A percentile compares a stretch with the other conserved stretches of the same genome.
Evolutionary conservation across 441 rosid genomes (phyloP).

Genomic region (Syzygium malaccense): DNA sequence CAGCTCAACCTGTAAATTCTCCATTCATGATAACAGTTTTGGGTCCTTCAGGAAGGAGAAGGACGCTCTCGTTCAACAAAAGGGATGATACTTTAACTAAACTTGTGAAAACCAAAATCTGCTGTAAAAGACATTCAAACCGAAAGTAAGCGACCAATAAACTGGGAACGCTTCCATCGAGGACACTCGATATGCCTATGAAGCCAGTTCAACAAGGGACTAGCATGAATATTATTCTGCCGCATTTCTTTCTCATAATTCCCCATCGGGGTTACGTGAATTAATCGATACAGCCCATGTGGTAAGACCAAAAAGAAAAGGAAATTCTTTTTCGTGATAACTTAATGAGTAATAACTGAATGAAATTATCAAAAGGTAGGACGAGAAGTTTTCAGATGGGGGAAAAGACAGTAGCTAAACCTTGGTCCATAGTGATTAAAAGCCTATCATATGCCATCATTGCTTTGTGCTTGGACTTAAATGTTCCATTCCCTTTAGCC

Average conservation of each 20-base stretch:
- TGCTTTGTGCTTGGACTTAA: constrained; percentile 33
- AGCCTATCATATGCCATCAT: constrained; percentile 62
- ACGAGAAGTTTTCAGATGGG: constrained; percentile 16
- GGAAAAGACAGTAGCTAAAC: constrained; percentile 74
- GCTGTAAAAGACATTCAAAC: not conserved
- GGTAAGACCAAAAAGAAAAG: not conserved
- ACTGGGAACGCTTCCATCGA: not conserved
- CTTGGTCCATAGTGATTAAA: constrained; percentile 66
- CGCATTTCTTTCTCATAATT: not conserved
- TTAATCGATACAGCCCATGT: not conserved
- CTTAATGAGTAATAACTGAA: not conserved
- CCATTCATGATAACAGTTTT: not conserved
- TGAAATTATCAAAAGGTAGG: not conserved
- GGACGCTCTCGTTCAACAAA: not conserved
- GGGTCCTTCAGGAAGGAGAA: not conserved
- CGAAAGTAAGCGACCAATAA: not conserved
- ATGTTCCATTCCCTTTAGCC: constrained; percentile 64
- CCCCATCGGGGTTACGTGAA: not conserved
- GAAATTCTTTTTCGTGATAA: not conserved
- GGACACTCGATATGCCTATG: not conserved
- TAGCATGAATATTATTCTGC: not conserved
- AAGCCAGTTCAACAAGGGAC: not conserved
- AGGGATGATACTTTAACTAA: not conserved
- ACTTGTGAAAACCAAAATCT: not conserved
- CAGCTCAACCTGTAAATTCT: not conserved